Evolutionary conservation across 371 early-diverging fungal genomes (phyloP).

Genomic region (Funneliformis caledonium): DNA sequence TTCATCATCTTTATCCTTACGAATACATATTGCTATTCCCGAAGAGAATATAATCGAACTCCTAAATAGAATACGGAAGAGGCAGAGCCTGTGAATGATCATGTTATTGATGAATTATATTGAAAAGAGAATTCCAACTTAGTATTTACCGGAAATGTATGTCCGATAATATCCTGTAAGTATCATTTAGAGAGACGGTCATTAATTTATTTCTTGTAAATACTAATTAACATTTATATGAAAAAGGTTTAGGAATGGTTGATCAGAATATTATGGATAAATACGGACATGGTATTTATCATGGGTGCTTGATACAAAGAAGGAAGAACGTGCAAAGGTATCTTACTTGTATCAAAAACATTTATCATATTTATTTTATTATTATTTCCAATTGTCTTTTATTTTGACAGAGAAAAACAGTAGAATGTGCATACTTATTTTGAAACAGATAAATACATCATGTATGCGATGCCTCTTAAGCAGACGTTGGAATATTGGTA

Average conservation of each 20-base stretch:
- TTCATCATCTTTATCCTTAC: too few relatives aligned
- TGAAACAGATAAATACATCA: conserved; percentile 76
- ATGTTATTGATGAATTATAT: conserved; percentile 70
- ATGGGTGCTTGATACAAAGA: conserved; percentile 96
- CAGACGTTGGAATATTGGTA: too few relatives aligned
- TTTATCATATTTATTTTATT: conserved; percentile 23
- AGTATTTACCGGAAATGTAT: conserved; percentile 99
- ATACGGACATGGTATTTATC: conserved; percentile 98
- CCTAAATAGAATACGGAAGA: conserved; percentile 50
- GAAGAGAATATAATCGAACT: conserved; percentile 41
- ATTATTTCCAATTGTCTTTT: conserved; percentile 8
- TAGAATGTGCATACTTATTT: conserved; percentile 98
- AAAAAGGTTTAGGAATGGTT: conserved; percentile 83
- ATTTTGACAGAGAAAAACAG: conserved; percentile 84
- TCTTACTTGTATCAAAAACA: neutral
- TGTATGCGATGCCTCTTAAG: too few relatives aligned
- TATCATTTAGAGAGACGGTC: neutral
- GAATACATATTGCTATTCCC: neutral
- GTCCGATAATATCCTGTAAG: conserved; percentile 94
- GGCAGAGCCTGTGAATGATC: conserved; percentile 58
- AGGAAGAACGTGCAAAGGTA: conserved; percentile 95
- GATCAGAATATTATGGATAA: conserved; percentile 99
- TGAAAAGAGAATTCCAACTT: conserved; percentile 94
- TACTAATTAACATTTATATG: neutral
- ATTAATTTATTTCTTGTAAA: neutral